phyloP scores from a whole-genome alignment of 2,329 filamentous ascomycete species.

The Canariomyces notabilis region DNA sequence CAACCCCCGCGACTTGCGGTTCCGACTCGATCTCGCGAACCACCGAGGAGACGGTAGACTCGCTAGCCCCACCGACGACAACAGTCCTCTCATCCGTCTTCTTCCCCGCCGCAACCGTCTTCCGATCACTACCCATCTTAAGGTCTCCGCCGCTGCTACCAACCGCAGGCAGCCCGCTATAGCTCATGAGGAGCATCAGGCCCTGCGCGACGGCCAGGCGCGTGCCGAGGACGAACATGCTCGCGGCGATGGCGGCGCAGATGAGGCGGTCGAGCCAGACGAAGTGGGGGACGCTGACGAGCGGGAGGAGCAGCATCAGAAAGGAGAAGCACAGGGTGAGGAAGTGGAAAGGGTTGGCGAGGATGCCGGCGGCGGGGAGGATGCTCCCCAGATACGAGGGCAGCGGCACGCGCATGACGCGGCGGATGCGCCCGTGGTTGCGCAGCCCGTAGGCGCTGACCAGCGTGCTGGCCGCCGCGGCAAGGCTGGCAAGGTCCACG shows the following conservation, averaged over 20 bases:
- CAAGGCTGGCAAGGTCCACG: conserved; percentile 73
- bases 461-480: conserved; percentile 77
- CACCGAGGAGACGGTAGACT: conserved; percentile 61
- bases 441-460: conserved; percentile 81
- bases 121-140: background rate
- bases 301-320: conserved; percentile 66
- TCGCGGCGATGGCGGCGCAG: conserved; percentile 72
- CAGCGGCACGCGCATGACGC: conserved; percentile 69
- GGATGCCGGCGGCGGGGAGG: conserved; percentile 70
- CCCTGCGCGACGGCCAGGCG: conserved; percentile 82
- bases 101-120: conserved; percentile 13
- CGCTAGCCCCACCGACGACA: conserved; percentile 25
- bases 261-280: conserved; percentile 78
- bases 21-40: conserved; percentile 81
- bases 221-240: conserved; percentile 84
- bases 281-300: conserved; percentile 76
- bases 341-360: conserved; percentile 93
- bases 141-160: background rate
- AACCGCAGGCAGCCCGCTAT: conserved; percentile 39
- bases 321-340: conserved; percentile 83
- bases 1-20: conserved; percentile 67
- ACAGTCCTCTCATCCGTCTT: conserved; percentile 7
- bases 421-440: conserved; percentile 89
- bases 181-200: conserved; percentile 94
- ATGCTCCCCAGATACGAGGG: conserved; percentile 70